A percentile compares a stretch with the other conserved stretches of the same genome.
These are phyloP conservation scores for Beta macrorhiza DNA, from an alignment of 179 eudicot species.

Conservation along the genomic window DNA sequence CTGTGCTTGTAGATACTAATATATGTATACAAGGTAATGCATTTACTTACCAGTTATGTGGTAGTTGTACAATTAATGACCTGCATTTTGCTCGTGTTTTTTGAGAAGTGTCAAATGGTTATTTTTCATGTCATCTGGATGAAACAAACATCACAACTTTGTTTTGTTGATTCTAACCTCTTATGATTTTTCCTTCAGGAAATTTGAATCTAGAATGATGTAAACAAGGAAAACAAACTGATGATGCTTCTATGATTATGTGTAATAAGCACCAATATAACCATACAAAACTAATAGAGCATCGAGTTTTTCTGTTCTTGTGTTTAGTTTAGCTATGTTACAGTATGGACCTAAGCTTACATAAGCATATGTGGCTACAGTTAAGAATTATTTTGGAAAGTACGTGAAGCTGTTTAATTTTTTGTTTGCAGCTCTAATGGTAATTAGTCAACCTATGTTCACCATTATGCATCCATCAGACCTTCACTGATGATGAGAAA, in stretches of 20 bases:
- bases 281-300: neutral
- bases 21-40: neutral
- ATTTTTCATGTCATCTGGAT: neutral
- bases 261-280: neutral
- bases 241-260: neutral
- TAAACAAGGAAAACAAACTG: neutral
- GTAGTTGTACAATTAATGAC: neutral
- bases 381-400: neutral
- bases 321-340: neutral
- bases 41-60: neutral
- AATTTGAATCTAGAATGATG: neutral
- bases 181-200: neutral
- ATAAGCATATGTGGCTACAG: slow-evolving; percentile 1
- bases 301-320: neutral
- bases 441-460: slow-evolving; percentile 8
- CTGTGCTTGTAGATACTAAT: neutral
- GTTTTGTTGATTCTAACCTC: neutral
- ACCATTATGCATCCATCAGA: neutral
- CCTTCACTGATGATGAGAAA: neutral
- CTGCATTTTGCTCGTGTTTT: neutral
- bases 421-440: neutral
- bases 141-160: neutral
- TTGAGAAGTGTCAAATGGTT: neutral
- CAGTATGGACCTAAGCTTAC: neutral
- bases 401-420: neutral